phyloP scores from a whole-genome alignment of 805 yeast genomes.

The Wickerhamomyces ciferrii region DNA sequence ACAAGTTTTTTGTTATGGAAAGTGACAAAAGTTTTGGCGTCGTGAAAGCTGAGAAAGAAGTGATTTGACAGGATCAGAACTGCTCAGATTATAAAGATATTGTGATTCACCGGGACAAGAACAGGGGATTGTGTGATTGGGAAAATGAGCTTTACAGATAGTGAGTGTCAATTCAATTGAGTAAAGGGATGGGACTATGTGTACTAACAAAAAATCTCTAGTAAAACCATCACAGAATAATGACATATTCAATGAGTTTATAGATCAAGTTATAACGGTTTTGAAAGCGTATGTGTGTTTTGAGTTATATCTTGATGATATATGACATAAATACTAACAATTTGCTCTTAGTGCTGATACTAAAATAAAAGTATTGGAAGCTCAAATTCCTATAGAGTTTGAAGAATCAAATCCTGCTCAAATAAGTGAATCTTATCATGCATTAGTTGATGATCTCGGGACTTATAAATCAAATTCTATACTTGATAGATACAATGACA shows the following conservation, averaged over 20 bases:
- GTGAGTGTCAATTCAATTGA: no score
- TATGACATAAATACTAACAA: background rate
- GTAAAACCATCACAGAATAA: conserved; percentile 5
- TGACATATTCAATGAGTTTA: conserved; percentile 4
- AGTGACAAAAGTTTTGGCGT: background rate
- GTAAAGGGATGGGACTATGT: no score
- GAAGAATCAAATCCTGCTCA: conserved; percentile 1
- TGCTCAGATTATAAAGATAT: no score
- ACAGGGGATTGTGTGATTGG: no score
- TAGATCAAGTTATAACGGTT: conserved; percentile 3
- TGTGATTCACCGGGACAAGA: no score
- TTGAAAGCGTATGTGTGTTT: conserved; percentile 4
- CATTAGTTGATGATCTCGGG: background rate
- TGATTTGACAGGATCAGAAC: no score
- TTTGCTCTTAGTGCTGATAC: background rate
- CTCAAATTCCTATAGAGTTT: background rate
- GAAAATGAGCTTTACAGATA: background rate
- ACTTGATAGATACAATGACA: conserved; percentile 30
- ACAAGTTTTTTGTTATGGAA: background rate
- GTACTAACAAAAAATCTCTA: background rate
- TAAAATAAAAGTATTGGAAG: background rate
- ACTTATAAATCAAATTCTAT: conserved; percentile 32
- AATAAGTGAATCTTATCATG: background rate
- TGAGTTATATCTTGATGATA: no score
- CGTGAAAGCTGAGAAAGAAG: background rate